A percentile compares a stretch with the other conserved stretches of the same genome.
Evolutionary conservation across 1,284 basidiomycete genomes (phyloP).

Genomic region (Boletus smithii): DNA sequence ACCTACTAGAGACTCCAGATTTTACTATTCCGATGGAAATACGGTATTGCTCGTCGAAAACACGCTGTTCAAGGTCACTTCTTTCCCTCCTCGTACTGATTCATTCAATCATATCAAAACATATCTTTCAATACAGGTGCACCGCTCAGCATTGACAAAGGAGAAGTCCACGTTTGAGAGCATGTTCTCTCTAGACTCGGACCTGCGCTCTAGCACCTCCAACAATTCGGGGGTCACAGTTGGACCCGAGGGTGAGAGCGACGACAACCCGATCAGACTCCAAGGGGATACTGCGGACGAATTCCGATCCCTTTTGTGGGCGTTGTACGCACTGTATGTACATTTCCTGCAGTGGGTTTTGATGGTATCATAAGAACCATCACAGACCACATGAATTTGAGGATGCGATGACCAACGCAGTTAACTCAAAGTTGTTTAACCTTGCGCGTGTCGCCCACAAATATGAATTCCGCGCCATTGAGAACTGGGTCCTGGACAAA

Average conservation of each 20-base stretch:
- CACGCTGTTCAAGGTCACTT: conserved; percentile 45
- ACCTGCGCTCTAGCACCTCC: conserved; percentile 28
- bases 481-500: conserved; percentile 46
- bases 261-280: conserved; percentile 47
- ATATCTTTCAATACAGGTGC: conserved; percentile 44
- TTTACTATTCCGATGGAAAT: conserved; percentile 41
- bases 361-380: conserved; percentile 6
- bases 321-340: conserved; percentile 50
- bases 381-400: conserved; percentile 48
- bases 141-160: conserved; percentile 47
- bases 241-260: conserved; percentile 42
- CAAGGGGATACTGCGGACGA: conserved; percentile 47
- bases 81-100: not conserved
- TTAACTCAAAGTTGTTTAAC: conserved; percentile 42
- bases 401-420: conserved; percentile 40
- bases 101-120: no score
- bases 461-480: conserved; percentile 52
- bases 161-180: conserved; percentile 51
- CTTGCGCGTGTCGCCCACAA: conserved; percentile 54
- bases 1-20: conserved; percentile 26
- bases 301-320: conserved; percentile 46
- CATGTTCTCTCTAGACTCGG: conserved; percentile 48
- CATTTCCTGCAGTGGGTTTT: conserved; percentile 1
- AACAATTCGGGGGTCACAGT: conserved; percentile 23
- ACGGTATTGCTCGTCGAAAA: conserved; percentile 45